A percentile compares a stretch with the other conserved stretches of the same genome.
Evolutionary conservation across 257 asterid species (phyloP).

Genomic region (Nicotiana sylvestris): DNA sequence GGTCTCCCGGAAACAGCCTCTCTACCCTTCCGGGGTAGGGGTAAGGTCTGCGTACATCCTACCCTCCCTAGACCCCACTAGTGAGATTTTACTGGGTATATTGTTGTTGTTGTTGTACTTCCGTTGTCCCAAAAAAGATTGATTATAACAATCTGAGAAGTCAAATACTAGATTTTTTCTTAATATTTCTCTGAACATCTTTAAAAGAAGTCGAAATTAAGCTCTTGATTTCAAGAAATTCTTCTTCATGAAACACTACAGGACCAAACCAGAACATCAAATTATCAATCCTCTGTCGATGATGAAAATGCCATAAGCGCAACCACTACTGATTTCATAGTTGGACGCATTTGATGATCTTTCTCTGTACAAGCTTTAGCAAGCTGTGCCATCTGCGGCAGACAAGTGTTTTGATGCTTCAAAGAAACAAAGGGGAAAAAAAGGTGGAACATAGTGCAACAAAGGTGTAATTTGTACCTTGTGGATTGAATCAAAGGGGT

Average conservation of each 20-base stretch:
- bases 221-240: background rate
- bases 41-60: too few species aligned
- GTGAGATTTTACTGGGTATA: too few species aligned
- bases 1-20: too few species aligned
- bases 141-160: too few species aligned
- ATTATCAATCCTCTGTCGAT: slow-evolving; percentile 58
- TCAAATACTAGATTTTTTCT: too few species aligned
- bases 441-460: background rate
- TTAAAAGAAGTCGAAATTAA: background rate
- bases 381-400: slow-evolving; percentile 59
- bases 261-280: background rate
- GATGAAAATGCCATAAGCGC: slow-evolving; percentile 86
- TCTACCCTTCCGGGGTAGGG: too few species aligned
- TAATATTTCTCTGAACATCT: too few species aligned
- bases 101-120: too few species aligned
- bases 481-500: slow-evolving; percentile 59
- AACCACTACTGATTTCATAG: slow-evolving; percentile 81
- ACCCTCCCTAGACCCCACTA: too few species aligned
- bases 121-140: too few species aligned
- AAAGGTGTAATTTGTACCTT: slow-evolving; percentile 37
- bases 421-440: background rate
- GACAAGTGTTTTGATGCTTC: background rate
- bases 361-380: slow-evolving; percentile 84
- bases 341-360: slow-evolving; percentile 72
- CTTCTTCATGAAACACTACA: background rate